These are phyloP conservation scores for Phylloporus sp. DNA, from an alignment of 768 basidiomycete species.

Conservation along the genomic window DNA sequence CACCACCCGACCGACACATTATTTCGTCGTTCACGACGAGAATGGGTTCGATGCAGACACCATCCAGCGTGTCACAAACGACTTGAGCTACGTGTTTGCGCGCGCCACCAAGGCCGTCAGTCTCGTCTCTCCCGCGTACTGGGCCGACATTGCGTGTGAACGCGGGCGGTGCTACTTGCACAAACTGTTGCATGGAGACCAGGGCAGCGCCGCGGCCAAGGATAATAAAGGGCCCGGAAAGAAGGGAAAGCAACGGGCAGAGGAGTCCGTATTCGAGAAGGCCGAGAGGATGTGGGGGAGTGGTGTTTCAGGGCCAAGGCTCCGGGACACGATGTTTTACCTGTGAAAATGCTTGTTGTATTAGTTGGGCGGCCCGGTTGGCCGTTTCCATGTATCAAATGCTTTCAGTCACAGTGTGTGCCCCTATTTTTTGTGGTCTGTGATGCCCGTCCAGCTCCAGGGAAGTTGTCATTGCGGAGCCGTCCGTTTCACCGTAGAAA, in stretches of 20 bases:
- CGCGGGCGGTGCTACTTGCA: conserved; percentile 50
- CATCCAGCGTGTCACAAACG: conserved; percentile 47
- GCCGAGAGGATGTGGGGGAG: conserved; percentile 51
- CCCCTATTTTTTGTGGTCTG: not conserved
- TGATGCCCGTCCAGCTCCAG: conserved; percentile 49
- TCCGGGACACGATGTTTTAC: conserved; percentile 74
- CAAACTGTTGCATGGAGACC: conserved; percentile 35
- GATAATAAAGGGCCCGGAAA: conserved; percentile 17
- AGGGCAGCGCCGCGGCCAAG: conserved; percentile 16
- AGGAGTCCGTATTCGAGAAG: conserved; percentile 47
- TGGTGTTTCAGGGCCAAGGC: conserved; percentile 43
- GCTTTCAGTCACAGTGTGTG: too few relatives aligned
- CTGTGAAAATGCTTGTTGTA: conserved; percentile 32
- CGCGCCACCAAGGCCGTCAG: conserved; percentile 48
- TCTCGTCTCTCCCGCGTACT: conserved; percentile 34
- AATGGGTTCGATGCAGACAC: conserved; percentile 44
- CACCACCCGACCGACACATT: conserved; percentile 48
- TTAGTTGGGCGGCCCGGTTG: too few relatives aligned
- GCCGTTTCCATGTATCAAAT: not conserved
- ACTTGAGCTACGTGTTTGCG: conserved; percentile 52
- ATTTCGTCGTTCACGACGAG: conserved; percentile 53
- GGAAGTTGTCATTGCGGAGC: conserved; percentile 36
- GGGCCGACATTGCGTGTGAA: conserved; percentile 48
- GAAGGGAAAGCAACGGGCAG: conserved; percentile 33
- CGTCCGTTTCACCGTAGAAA: conserved; percentile 32